Percentiles rank a stretch among this genome's conserved stretches.
Evolutionary conservation across 805 yeast species (phyloP).

Genomic region (Candida oleophila): DNA sequence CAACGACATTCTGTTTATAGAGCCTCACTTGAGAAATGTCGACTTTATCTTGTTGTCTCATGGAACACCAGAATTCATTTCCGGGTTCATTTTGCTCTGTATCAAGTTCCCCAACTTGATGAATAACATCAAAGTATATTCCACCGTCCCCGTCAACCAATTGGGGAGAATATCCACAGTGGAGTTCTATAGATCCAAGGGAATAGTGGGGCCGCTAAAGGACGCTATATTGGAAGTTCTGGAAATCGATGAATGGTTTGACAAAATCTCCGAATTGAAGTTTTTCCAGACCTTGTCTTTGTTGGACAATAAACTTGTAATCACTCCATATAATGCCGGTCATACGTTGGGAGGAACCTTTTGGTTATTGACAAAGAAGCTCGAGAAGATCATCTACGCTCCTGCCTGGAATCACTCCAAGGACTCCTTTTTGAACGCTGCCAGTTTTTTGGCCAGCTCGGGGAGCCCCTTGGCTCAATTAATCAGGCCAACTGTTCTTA

Average conservation of each 20-base stretch:
- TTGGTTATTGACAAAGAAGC: slow-evolving; percentile 73
- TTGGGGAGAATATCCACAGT: slow-evolving; percentile 82
- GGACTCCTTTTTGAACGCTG: slow-evolving; percentile 70
- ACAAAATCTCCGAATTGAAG: slow-evolving; percentile 65
- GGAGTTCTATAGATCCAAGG: slow-evolving; percentile 74
- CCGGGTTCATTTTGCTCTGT: slow-evolving; percentile 74
- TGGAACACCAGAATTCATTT: slow-evolving; percentile 73
- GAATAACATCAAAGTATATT: slow-evolving; percentile 70
- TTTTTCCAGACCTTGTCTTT: slow-evolving; percentile 73
- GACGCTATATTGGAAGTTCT: slow-evolving; percentile 58
- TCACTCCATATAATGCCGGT: slow-evolving; percentile 89
- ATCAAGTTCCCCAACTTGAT: slow-evolving; percentile 52
- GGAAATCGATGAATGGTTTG: slow-evolving; percentile 81
- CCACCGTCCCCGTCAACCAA: slow-evolving; percentile 88
- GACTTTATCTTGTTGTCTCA: slow-evolving; percentile 84
- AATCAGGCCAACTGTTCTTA: slow-evolving; percentile 76
- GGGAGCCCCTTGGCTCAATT: slow-evolving; percentile 67
- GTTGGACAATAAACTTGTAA: slow-evolving; percentile 59
- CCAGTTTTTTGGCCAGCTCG: slow-evolving; percentile 31
- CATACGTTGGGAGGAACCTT: slow-evolving; percentile 92
- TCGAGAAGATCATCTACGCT: slow-evolving; percentile 83
- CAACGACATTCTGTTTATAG: slow-evolving; percentile 32
- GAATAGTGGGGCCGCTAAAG: slow-evolving; percentile 70
- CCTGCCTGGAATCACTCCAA: slow-evolving; percentile 94
- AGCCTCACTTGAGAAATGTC: slow-evolving; percentile 38